phyloP scores from a whole-genome alignment of 306 rosid species.

The Quercus aquifolioides region DNA sequence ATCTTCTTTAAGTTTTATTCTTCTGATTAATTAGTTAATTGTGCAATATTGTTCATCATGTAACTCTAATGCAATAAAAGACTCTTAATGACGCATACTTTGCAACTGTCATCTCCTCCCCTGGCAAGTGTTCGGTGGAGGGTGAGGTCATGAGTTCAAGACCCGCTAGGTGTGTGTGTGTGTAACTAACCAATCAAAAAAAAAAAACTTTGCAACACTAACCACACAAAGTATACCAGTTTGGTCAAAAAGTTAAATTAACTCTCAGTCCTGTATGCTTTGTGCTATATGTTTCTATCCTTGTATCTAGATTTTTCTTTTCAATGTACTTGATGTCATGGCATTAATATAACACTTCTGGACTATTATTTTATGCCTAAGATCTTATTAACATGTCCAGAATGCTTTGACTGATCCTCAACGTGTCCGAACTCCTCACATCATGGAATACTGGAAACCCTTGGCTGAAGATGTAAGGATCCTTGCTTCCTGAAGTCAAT shows the following conservation, averaged over 20 bases:
- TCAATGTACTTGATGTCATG: conserved; percentile 8
- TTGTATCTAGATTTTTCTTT: not conserved
- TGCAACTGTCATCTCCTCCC: too few species aligned
- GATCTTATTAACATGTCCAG: conserved; percentile 40
- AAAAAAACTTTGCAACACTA: not conserved
- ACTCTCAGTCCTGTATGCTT: not conserved
- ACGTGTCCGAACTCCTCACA: conserved; percentile 89
- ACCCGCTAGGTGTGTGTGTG: too few species aligned
- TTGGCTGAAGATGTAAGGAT: conserved; percentile 92
- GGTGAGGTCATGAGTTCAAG: too few species aligned
- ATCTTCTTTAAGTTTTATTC: too few species aligned
- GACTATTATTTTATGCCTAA: conserved; percentile 1
- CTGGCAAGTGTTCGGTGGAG: too few species aligned
- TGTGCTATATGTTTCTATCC: not conserved
- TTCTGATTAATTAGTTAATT: too few species aligned
- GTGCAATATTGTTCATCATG: too few species aligned
- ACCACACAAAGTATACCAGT: too few species aligned
- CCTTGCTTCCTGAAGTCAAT: conserved; percentile 16
- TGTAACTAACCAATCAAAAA: too few species aligned
- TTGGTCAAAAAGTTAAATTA: not conserved
- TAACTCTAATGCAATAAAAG: too few species aligned
- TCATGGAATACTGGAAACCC: conserved; percentile 89
- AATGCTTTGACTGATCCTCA: conserved; percentile 90
- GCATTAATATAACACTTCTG: not conserved
- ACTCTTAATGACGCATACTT: too few species aligned